These are phyloP conservation scores for Camptophora hylomeconis DNA, from an alignment of 2,329 filamentous ascomycete species.

Conservation along the genomic window DNA sequence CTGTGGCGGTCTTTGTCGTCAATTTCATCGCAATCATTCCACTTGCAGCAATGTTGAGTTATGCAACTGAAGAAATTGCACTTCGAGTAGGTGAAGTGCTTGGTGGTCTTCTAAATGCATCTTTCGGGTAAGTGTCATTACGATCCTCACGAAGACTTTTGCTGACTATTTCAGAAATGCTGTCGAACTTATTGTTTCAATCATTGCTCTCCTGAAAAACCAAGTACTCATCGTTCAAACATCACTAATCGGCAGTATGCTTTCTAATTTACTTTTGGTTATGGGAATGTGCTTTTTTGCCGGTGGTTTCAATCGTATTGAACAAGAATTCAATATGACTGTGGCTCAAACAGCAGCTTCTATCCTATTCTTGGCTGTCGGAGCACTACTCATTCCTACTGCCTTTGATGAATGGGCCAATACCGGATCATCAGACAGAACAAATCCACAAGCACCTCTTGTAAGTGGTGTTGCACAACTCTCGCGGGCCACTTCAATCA, in stretches of 20 bases:
- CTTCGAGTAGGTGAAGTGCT: slow-evolving; percentile 66
- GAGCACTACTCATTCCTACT: slow-evolving; percentile 76
- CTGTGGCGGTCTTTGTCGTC: slow-evolving; percentile 62
- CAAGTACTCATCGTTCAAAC: slow-evolving; percentile 83
- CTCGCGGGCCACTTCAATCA: slow-evolving; percentile 45
- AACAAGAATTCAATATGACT: slow-evolving; percentile 84
- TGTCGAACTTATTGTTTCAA: slow-evolving; percentile 76
- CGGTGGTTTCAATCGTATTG: slow-evolving; percentile 61
- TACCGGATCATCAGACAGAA: slow-evolving; percentile 16
- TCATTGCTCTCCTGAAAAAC: slow-evolving; percentile 63
- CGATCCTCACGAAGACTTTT: background rate
- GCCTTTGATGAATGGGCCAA: slow-evolving; percentile 56
- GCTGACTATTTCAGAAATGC: slow-evolving; percentile 41
- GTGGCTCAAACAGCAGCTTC: slow-evolving; percentile 83
- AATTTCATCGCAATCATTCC: slow-evolving; percentile 93
- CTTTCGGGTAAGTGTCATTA: slow-evolving; percentile 53
- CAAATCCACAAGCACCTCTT: slow-evolving; percentile 9
- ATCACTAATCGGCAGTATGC: slow-evolving; percentile 78
- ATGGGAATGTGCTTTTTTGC: slow-evolving; percentile 90
- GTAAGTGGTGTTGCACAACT: slow-evolving; percentile 10
- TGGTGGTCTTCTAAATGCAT: slow-evolving; percentile 78
- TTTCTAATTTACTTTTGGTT: slow-evolving; percentile 80
- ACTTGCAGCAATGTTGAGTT: slow-evolving; percentile 72
- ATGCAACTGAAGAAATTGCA: slow-evolving; percentile 82
- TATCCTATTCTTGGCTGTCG: slow-evolving; percentile 65